phyloP scores from a whole-genome alignment of 164 flowering plant species.

The Kalanchoe fedtschenkoi region DNA sequence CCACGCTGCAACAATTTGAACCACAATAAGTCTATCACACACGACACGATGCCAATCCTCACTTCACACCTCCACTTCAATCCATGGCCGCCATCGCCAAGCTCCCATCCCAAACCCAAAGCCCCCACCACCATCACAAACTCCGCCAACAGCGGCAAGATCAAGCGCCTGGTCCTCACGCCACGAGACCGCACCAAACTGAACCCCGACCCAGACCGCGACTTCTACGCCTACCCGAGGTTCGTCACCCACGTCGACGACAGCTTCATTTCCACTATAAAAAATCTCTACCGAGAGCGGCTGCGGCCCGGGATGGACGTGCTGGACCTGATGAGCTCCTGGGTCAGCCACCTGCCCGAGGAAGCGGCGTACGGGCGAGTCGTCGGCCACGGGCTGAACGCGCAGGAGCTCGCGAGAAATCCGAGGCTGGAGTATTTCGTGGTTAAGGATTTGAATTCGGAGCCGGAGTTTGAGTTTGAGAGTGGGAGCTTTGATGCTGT shows the following conservation, averaged over 20 bases:
- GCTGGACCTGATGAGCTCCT: constrained; percentile 84
- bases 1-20: too few species aligned
- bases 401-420: constrained; percentile 69
- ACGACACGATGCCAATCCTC: too few species aligned
- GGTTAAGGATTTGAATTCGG: constrained; percentile 68
- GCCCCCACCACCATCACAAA: background rate
- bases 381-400: constrained; percentile 84
- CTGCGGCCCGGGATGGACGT: constrained; percentile 50
- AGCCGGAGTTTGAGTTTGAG: constrained; percentile 39
- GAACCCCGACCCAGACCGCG: constrained; percentile 40
- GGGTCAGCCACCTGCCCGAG: constrained; percentile 71
- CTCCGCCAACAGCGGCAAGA: constrained; percentile 14
- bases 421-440: constrained; percentile 56
- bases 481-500: constrained; percentile 55
- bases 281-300: constrained; percentile 41
- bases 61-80: background rate
- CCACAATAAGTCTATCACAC: too few species aligned
- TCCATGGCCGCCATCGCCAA: background rate
- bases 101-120: background rate
- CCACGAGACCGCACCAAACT: constrained; percentile 54
- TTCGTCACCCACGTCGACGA: constrained; percentile 70
- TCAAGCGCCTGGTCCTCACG: constrained; percentile 52
- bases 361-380: constrained; percentile 52
- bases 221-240: constrained; percentile 66
- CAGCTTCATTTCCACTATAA: constrained; percentile 46